These are phyloP conservation scores for Plectosphaerella cucumerina DNA, from an alignment of 2,329 filamentous ascomycete genomes.

Conservation along the genomic window DNA sequence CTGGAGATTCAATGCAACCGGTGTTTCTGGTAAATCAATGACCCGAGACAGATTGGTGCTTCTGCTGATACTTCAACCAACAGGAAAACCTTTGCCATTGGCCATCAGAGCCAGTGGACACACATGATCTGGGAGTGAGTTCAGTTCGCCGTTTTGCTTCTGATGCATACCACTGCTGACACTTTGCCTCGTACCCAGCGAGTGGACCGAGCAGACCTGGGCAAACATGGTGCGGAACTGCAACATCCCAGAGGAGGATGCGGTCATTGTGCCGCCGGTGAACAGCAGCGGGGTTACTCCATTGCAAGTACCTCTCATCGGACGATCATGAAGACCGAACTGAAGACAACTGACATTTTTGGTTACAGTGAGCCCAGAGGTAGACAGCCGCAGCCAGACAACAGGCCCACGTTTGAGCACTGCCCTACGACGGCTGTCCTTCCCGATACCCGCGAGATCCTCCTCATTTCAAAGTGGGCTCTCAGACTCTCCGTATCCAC, in stretches of 20 bases:
- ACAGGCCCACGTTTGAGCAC: too few species aligned
- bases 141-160: not conserved
- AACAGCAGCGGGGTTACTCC: not conserved
- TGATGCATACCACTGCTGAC: not conserved
- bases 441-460: too few species aligned
- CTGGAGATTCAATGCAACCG: not conserved
- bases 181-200: not conserved
- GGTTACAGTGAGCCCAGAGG: too few species aligned
- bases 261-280: not conserved
- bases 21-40: not conserved
- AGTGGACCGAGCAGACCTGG: not conserved
- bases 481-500: too few species aligned
- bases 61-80: not conserved
- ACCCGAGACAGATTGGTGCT: not conserved
- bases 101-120: not conserved
- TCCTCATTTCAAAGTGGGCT: too few species aligned
- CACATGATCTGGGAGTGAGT: not conserved
- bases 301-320: not conserved
- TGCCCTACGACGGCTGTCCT: too few species aligned
- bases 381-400: too few species aligned
- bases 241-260: not conserved
- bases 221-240: not conserved
- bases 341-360: too few species aligned
- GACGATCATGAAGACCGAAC: too few species aligned
- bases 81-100: constrained; percentile 1